Percentiles rank a stretch among this genome's conserved stretches.
These are phyloP conservation scores for Candida sp. DNA, from an alignment of 1,139 yeast species.

Conservation along the genomic window DNA sequence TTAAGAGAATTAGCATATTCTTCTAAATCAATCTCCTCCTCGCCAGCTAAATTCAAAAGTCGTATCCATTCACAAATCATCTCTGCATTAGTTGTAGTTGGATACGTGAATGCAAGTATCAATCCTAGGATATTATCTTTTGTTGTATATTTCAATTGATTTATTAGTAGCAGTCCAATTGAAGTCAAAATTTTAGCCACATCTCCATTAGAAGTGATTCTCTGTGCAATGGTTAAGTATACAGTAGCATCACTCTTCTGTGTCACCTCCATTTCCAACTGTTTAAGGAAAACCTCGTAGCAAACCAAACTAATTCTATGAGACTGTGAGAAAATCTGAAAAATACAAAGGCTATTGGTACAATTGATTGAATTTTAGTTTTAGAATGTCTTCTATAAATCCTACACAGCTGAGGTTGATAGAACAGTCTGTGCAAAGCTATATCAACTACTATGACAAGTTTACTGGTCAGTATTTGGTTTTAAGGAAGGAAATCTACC, in stretches of 20 bases:
- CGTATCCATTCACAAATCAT: conserved; percentile 8
- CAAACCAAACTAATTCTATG: neutral
- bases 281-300: neutral
- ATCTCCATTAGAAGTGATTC: conserved; percentile 3
- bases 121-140: conserved; percentile 10
- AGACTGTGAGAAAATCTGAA: neutral
- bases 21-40: conserved; percentile 14
- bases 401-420: conserved; percentile 16
- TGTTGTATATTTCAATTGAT: conserved; percentile 7
- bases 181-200: neutral
- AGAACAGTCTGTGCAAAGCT: conserved; percentile 28
- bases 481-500: conserved; percentile 31
- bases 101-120: conserved; percentile 13
- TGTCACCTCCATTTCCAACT: neutral
- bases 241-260: conserved; percentile 6
- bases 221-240: conserved; percentile 8
- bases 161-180: neutral
- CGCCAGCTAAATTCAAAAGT: conserved; percentile 4
- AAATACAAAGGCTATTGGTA: too few relatives aligned
- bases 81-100: conserved; percentile 8
- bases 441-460: conserved; percentile 33
- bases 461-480: conserved; percentile 28
- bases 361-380: neutral
- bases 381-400: conserved; percentile 6
- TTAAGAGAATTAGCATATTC: conserved; percentile 19